Evolutionary conservation across 2,329 filamentous ascomycete genomes (phyloP), one percentile per base, ranked within the genome.

Genomic region (Pseudocercospora fuligena): DNA sequence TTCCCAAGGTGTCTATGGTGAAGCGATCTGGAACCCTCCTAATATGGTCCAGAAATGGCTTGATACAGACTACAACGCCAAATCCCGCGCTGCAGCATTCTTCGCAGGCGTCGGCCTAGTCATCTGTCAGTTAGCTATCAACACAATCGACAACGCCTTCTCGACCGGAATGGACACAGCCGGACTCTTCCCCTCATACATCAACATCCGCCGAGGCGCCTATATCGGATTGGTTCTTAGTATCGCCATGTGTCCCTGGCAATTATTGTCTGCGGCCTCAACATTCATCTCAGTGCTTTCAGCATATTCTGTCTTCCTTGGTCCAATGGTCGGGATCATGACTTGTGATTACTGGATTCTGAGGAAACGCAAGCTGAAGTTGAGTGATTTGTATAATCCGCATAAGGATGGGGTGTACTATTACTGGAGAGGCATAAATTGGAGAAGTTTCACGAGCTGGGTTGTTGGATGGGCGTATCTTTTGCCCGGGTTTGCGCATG

Each of bases 191-290:
- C 85, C 85, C 0, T 80, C 78, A 47, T 87, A 83, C 67, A 82
- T 88, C 75, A 87, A 86, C 73, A 87, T 88, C 65, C 78, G 85
- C 4, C 81, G 86, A 1, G 87, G 86, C 0, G 80, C 81, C 2
- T 84, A 84, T 66, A 76, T 88, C 47, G 82, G 80, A 4, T 78
- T 82, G 0, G 68, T 84, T 2, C 75, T 85, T 6, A 80, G 78
- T 12, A 81, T 84, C 36, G 78, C 78, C 0, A 78, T 82, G 43
- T 82, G 82, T 66, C 85, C 85, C 0, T 88, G 85, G 85, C 76
- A 86, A 64, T 77, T 87, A 0, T 75, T 87, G 3, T 78, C 80
- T 7, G 79, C 77, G 0, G 82, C 84, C 1, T 74, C 77, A 9
- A 81, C 80, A 0, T 85, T 86, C 75, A 80, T 85, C 66, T 56